Base-by-base conservation (phyloP, 192 early-diverging fungal genomes). In the Coemansia sp. region DNA sequence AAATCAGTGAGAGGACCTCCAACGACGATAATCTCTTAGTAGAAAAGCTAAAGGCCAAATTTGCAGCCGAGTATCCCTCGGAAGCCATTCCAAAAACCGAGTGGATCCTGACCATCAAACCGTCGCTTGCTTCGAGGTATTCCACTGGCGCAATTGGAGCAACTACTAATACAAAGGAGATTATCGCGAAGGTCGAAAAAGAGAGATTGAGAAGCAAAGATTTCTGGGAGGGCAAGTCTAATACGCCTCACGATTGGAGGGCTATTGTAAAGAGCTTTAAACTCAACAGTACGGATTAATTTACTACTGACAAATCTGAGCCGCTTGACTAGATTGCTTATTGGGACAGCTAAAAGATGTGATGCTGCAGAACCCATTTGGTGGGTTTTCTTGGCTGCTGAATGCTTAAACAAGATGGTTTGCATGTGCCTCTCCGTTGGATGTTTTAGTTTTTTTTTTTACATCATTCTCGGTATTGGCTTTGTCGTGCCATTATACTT, bases 201-300 rank as follows among this genome's bases (percentile, higher is more conserved):
- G 79, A 72, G 60, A 38, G 67, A 12, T 12, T 57, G 10, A 69
- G 65, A 54, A 81, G 74, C 67, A 81, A 67, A 54, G 70, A 65
- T 21, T 81, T 81, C 52, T 81, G 79, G 79, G 49, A 68, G 23
- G 79, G 79, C 55, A 69, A 63, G 24, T 56, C 66, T 7, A 81
- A 81, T 41, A 58, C 32, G 8, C 79, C 79, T 18, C 67, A 76
- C 44, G 74, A 81, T 64, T 81, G 79, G 79, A 68, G 54, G 53
- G 58, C 69, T 1, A 57, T 65, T 23, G 51, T 73, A 21, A 58
- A 73, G 47, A 66, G 54, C 3, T 50, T 62, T 19, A 73, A 68
- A 16, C 16, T 26, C 19, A 52, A 52, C 30, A 50, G 30, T 0
- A 12, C 27, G 4, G 19, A 53, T 24, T 62, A 62, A 32, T 23